Evolutionary conservation across 148 eudicot species (phyloP).

Genomic region (Gaultheria prostrata): DNA sequence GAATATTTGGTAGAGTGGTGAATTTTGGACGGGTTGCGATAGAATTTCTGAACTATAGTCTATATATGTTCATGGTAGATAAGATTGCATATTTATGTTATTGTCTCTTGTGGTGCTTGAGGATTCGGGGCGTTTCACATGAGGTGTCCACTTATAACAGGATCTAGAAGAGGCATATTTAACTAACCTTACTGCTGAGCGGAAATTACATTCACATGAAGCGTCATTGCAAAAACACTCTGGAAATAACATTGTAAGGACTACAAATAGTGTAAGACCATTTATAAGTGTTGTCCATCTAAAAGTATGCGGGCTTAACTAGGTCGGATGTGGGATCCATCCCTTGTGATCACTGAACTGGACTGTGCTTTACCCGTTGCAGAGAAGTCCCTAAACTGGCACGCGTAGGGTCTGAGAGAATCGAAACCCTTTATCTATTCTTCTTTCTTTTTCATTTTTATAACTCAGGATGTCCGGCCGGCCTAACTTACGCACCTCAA

Average conservation of each 20-base stretch:
- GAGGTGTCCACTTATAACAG: background rate
- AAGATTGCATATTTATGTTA: too few species aligned
- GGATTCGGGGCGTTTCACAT: too few species aligned
- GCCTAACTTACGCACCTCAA: too few species aligned
- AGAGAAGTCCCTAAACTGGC: background rate
- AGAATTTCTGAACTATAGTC: too few species aligned
- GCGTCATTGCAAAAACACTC: background rate
- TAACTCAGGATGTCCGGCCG: too few species aligned
- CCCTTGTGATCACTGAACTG: background rate
- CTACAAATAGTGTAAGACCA: background rate
- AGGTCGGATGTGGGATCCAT: background rate
- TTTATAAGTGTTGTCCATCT: background rate
- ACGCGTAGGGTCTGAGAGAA: background rate
- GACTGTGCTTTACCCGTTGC: background rate
- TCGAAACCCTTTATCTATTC: background rate
- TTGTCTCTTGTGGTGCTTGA: too few species aligned
- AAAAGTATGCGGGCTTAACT: background rate
- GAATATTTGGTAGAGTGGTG: too few species aligned
- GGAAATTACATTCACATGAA: background rate
- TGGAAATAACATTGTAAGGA: background rate
- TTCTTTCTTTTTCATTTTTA: background rate
- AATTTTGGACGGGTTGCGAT: too few species aligned
- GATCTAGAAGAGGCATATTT: background rate
- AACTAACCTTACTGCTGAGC: background rate
- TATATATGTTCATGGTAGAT: too few species aligned